A percentile compares a stretch with the other conserved stretches of the same genome.
phyloP scores from a whole-genome alignment of 1,139 yeast genomes.

The Kodamaea suecica region DNA sequence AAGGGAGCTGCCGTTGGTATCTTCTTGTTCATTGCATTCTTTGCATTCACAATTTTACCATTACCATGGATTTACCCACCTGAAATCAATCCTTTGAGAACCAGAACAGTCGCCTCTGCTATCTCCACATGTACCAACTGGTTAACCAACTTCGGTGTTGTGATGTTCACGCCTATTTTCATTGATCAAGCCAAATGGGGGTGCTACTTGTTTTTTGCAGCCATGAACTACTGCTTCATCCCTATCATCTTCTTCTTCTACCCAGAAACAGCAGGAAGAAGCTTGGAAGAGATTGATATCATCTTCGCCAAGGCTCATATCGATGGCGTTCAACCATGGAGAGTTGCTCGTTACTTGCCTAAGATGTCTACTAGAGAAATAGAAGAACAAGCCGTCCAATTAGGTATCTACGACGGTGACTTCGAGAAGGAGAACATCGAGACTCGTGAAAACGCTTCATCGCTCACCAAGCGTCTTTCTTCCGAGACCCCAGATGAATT shows the following conservation, averaged over 20 bases:
- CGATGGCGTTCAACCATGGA: slow-evolving; percentile 47
- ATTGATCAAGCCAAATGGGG: slow-evolving; percentile 40
- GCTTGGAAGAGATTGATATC: slow-evolving; percentile 35
- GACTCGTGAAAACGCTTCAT: neutral
- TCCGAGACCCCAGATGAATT: slow-evolving; percentile 7
- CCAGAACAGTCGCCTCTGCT: slow-evolving; percentile 56
- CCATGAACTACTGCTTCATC: slow-evolving; percentile 34
- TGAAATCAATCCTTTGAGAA: slow-evolving; percentile 58
- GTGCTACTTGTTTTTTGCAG: slow-evolving; percentile 44
- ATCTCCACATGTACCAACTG: slow-evolving; percentile 49
- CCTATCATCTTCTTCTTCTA: slow-evolving; percentile 46
- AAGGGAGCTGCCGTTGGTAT: slow-evolving; percentile 44
- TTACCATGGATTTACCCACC: slow-evolving; percentile 62
- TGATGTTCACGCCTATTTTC: slow-evolving; percentile 47
- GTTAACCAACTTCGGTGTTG: slow-evolving; percentile 46
- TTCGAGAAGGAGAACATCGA: slow-evolving; percentile 37
- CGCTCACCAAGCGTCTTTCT: neutral
- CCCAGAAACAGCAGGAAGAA: slow-evolving; percentile 49
- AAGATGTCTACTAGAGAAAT: slow-evolving; percentile 43
- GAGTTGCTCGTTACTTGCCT: slow-evolving; percentile 52
- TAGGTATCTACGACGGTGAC: slow-evolving; percentile 39
- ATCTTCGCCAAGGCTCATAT: slow-evolving; percentile 34
- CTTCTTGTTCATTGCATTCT: slow-evolving; percentile 51
- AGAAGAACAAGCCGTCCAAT: slow-evolving; percentile 45
- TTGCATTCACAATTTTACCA: slow-evolving; percentile 56